These are phyloP conservation scores for Microbotryum intermedium DNA, from an alignment of 1,284 basidiomycete genomes.

Conservation along the genomic window DNA sequence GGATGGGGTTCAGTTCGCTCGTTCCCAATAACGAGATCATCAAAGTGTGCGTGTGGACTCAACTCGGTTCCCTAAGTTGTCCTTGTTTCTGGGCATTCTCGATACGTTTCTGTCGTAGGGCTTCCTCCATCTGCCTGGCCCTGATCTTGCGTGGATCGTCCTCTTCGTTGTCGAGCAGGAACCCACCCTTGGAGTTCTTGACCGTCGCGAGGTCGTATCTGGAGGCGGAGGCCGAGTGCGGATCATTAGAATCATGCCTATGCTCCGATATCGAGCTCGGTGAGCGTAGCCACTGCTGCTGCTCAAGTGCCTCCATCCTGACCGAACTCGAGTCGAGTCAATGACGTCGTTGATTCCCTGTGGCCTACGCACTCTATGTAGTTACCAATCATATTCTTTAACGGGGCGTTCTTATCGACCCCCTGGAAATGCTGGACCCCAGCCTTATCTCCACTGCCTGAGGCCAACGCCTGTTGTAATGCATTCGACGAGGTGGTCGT, in stretches of 20 bases:
- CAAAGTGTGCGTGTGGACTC: neutral
- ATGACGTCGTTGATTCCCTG: neutral
- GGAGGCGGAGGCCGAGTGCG: too few relatives aligned
- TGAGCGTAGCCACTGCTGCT: neutral
- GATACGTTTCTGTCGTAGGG: slow-evolving; percentile 30
- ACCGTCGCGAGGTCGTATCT: slow-evolving; percentile 78
- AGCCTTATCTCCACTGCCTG: slow-evolving; percentile 19
- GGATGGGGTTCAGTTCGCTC: neutral
- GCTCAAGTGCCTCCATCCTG: neutral
- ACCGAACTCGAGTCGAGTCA: neutral
- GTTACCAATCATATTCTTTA: slow-evolving; percentile 24
- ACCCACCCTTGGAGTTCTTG: slow-evolving; percentile 80
- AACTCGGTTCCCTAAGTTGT: slow-evolving; percentile 24
- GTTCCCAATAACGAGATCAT: neutral
- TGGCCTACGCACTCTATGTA: slow-evolving; percentile 24
- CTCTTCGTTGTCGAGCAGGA: slow-evolving; percentile 67
- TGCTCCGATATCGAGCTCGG: too few relatives aligned
- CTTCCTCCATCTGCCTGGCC: slow-evolving; percentile 31
- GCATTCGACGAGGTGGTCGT: slow-evolving; percentile 1
- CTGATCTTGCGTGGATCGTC: slow-evolving; percentile 33
- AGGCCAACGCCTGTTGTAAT: slow-evolving; percentile 34
- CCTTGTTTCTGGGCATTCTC: slow-evolving; percentile 29
- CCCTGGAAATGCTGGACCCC: slow-evolving; percentile 14
- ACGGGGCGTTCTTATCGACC: slow-evolving; percentile 13
- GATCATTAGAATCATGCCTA: too few relatives aligned